These are phyloP conservation scores for Clitocybe nebularis DNA, from an alignment of 1,284 basidiomycete species.

Conservation along the genomic window DNA sequence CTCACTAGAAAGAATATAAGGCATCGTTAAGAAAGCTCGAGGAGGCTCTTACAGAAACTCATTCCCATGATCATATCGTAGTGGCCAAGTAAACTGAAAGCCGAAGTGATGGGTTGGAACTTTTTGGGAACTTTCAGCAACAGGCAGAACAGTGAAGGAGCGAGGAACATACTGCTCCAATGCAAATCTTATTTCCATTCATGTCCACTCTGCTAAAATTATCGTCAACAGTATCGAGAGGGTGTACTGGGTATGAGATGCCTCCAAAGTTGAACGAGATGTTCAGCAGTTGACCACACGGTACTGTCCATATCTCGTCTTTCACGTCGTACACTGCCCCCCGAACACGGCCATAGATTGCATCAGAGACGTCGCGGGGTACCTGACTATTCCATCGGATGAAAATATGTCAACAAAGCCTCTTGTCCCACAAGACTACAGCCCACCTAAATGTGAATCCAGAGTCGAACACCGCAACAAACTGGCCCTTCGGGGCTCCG, in stretches of 20 bases:
- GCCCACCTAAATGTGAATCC: slow-evolving; percentile 53
- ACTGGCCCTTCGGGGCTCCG: slow-evolving; percentile 52
- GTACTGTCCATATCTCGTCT: slow-evolving; percentile 65
- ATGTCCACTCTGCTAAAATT: slow-evolving; percentile 54
- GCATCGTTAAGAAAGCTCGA: slow-evolving; percentile 1
- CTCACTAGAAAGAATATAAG: slow-evolving; percentile 45
- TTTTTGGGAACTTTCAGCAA: slow-evolving; percentile 22
- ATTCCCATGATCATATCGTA: slow-evolving; percentile 82
- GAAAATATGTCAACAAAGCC: neutral
- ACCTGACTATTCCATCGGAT: slow-evolving; percentile 42
- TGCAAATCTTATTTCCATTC: slow-evolving; percentile 59
- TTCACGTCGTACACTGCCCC: slow-evolving; percentile 63
- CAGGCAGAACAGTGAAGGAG: neutral
- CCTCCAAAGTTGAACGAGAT: slow-evolving; percentile 71
- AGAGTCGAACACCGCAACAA: slow-evolving; percentile 74
- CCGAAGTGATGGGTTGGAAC: slow-evolving; percentile 80
- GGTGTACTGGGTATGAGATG: slow-evolving; percentile 63
- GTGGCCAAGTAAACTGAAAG: slow-evolving; percentile 70
- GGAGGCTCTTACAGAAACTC: slow-evolving; percentile 58
- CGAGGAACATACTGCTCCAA: slow-evolving; percentile 54
- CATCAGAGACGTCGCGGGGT: slow-evolving; percentile 68
- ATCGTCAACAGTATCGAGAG: slow-evolving; percentile 65
- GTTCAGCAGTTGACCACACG: slow-evolving; percentile 69
- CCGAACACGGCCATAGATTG: slow-evolving; percentile 75
- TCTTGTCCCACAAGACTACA: neutral